These are phyloP conservation scores for Emmonsiellopsis sp. DNA, from an alignment of 2,329 filamentous ascomycete genomes.

Conservation along the genomic window DNA sequence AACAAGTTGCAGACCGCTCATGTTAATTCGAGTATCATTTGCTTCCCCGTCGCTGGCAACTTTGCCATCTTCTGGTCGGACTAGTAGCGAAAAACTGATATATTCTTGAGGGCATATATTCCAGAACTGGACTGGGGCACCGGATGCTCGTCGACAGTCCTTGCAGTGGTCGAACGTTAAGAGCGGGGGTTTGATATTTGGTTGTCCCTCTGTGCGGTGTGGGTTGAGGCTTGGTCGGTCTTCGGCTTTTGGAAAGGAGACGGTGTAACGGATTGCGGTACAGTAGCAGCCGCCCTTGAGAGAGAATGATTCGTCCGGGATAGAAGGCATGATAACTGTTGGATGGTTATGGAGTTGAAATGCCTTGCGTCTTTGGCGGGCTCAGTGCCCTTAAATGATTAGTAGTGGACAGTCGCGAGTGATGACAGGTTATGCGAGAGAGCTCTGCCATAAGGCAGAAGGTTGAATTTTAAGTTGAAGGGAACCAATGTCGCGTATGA, in stretches of 20 bases:
- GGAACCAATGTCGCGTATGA: too few species aligned
- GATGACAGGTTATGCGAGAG: too few species aligned
- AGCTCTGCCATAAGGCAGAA: too few species aligned
- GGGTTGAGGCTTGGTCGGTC: slow-evolving; percentile 8
- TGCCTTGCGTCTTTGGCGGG: too few species aligned
- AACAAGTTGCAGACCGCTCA: not conserved
- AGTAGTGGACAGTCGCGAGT: too few species aligned
- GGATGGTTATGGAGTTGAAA: not conserved
- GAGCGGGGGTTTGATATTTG: slow-evolving; percentile 6
- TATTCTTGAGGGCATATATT: slow-evolving; percentile 19
- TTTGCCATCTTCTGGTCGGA: not conserved
- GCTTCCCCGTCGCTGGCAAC: not conserved
- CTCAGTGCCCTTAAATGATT: too few species aligned
- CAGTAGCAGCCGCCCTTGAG: slow-evolving; percentile 22
- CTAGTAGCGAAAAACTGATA: not conserved
- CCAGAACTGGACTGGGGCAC: slow-evolving; percentile 18
- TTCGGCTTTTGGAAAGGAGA: slow-evolving; percentile 15
- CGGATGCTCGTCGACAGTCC: slow-evolving; percentile 16
- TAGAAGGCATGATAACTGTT: not conserved
- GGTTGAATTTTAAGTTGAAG: too few species aligned
- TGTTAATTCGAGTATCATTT: not conserved
- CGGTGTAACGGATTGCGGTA: slow-evolving; percentile 19
- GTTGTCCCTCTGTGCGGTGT: not conserved
- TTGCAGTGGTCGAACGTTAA: slow-evolving; percentile 18
- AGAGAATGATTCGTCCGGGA: slow-evolving; percentile 10